These are phyloP conservation scores for Monosporascus sp. DNA, from an alignment of 2,329 filamentous ascomycete species.

Conservation along the genomic window DNA sequence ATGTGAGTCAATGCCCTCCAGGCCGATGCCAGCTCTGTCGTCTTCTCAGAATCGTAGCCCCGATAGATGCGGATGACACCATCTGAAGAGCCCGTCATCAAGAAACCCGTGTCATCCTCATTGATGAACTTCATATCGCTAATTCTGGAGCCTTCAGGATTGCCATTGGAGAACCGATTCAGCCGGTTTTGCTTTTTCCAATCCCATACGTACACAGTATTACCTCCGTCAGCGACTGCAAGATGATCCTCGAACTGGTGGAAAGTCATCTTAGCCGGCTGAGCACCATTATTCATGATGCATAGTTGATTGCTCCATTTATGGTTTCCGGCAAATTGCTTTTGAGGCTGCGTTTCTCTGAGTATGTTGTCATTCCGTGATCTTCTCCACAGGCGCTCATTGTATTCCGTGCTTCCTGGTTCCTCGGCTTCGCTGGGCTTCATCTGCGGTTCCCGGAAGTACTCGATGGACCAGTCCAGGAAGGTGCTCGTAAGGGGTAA, in stretches of 20 bases:
- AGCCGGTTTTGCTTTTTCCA: conserved; percentile 75
- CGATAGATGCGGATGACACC: conserved; percentile 91
- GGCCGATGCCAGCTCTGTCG: conserved; percentile 80
- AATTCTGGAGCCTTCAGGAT: conserved; percentile 84
- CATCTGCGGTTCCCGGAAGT: conserved; percentile 98
- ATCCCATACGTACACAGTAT: conserved; percentile 90
- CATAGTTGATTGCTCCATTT: conserved; percentile 78
- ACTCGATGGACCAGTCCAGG: conserved; percentile 93
- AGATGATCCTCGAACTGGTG: conserved; percentile 98
- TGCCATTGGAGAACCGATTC: conserved; percentile 88
- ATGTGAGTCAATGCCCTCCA: conserved; percentile 93
- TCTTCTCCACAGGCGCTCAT: conserved; percentile 86
- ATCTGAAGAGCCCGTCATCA: conserved; percentile 94
- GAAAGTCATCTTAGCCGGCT: conserved; percentile 89
- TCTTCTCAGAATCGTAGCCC: conserved; percentile 74
- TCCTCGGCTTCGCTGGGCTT: conserved; percentile 93
- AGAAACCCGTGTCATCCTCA: conserved; percentile 89
- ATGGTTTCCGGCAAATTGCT: conserved; percentile 77
- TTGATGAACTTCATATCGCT: conserved; percentile 97
- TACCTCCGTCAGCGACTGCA: conserved; percentile 86
- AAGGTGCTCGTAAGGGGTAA: conserved; percentile 81
- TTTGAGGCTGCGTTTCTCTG: conserved; percentile 86
- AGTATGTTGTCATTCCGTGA: conserved; percentile 91
- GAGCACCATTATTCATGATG: conserved; percentile 82
- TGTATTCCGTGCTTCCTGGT: conserved; percentile 93